These are phyloP conservation scores for Pichia sp. DNA, from an alignment of 1,139 yeast genomes.

Conservation along the genomic window DNA sequence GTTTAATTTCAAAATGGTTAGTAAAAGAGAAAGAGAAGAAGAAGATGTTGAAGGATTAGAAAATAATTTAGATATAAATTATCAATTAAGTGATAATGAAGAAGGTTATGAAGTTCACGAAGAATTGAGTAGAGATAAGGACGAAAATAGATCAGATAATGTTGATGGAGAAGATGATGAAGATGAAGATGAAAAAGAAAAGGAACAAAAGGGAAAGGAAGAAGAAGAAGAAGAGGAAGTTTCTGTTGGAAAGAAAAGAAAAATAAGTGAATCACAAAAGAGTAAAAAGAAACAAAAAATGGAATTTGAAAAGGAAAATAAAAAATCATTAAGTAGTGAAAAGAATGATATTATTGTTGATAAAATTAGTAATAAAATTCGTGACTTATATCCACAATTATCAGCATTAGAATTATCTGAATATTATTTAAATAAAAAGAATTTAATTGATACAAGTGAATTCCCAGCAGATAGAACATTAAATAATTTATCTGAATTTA, in stretches of 20 bases:
- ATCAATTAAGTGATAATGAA: slow-evolving; percentile 29
- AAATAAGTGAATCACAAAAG: slow-evolving; percentile 34
- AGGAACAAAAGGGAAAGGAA: slow-evolving; percentile 3
- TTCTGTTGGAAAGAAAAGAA: slow-evolving; percentile 22
- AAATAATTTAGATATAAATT: slow-evolving; percentile 50
- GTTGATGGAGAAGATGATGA: slow-evolving; percentile 8
- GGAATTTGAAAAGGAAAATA: slow-evolving; percentile 50
- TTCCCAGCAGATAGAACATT: slow-evolving; percentile 42
- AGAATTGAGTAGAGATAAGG: too few relatives aligned
- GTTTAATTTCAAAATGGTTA: too few relatives aligned
- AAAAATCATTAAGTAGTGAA: slow-evolving; percentile 44
- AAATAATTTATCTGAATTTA: slow-evolving; percentile 41
- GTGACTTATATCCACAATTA: slow-evolving; percentile 47
- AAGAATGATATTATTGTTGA: slow-evolving; percentile 56
- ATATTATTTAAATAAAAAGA: slow-evolving; percentile 42
- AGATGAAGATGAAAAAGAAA: too few relatives aligned
- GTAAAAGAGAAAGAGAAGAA: not conserved
- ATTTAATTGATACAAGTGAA: slow-evolving; percentile 47
- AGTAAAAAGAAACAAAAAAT: slow-evolving; percentile 53
- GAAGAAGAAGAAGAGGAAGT: slow-evolving; percentile 3
- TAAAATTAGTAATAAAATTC: slow-evolving; percentile 46
- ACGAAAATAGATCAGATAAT: slow-evolving; percentile 24
- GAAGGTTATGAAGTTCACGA: slow-evolving; percentile 26
- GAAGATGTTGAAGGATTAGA: slow-evolving; percentile 49
- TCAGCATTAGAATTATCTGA: slow-evolving; percentile 62